phyloP scores from a whole-genome alignment of 2,329 filamentous ascomycete species.

The Fusarium sp. region DNA sequence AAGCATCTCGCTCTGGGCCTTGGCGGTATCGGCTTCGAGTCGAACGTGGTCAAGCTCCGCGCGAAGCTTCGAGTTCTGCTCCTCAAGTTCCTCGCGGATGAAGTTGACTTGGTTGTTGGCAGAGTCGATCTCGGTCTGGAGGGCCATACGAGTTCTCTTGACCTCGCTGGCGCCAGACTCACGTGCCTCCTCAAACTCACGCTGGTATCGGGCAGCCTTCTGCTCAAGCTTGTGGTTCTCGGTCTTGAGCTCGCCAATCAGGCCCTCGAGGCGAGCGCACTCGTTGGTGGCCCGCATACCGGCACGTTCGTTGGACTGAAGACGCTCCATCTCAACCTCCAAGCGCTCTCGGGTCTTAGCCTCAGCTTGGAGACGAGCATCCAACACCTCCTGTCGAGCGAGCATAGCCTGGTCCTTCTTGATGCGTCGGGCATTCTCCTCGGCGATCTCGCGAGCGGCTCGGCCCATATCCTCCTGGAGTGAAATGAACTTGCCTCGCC shows the following conservation, averaged over 20 bases:
- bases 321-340: constrained; percentile 73
- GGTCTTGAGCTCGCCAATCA: constrained; percentile 68
- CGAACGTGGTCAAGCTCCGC: constrained; percentile 81
- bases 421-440: constrained; percentile 83
- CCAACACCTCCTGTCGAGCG: constrained; percentile 83
- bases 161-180: constrained; percentile 85
- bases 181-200: constrained; percentile 86
- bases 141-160: constrained; percentile 79
- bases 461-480: constrained; percentile 89
- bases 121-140: constrained; percentile 85
- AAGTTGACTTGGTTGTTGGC: constrained; percentile 89
- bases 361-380: constrained; percentile 81
- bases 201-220: constrained; percentile 75
- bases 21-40: constrained; percentile 83
- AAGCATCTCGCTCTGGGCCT: constrained; percentile 84
- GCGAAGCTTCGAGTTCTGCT: constrained; percentile 78
- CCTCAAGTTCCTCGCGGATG: constrained; percentile 84
- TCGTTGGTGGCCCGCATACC: constrained; percentile 74
- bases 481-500: constrained; percentile 85
- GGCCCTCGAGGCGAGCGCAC: constrained; percentile 68
- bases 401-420: constrained; percentile 84
- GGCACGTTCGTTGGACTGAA: constrained; percentile 73
- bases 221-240: constrained; percentile 81
- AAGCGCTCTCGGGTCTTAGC: constrained; percentile 75
- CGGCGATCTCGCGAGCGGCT: constrained; percentile 81